Conservation (phyloP, 768 basidiomycete species). For the Naganishia friedmannii region DNA sequence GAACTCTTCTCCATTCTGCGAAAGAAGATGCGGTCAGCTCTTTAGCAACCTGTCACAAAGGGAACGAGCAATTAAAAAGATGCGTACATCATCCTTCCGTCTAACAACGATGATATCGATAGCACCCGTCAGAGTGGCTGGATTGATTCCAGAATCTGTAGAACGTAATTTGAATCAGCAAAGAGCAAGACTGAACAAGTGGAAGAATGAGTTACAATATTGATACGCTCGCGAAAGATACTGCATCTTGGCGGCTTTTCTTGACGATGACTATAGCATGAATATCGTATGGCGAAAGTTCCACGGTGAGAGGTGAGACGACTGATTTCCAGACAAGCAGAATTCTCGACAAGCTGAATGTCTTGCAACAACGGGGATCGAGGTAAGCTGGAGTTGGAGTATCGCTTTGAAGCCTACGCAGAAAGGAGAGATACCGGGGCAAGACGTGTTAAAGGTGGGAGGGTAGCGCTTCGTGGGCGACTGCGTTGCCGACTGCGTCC, state of each 20-base stretch:
- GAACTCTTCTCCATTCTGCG: slow-evolving; percentile 40
- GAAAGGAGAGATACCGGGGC: neutral
- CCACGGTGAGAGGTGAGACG: neutral
- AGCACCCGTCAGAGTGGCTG: slow-evolving; percentile 92
- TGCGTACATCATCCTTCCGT: slow-evolving; percentile 58
- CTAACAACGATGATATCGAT: slow-evolving; percentile 98
- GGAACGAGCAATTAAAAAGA: no score
- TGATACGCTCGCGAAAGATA: slow-evolving; percentile 53
- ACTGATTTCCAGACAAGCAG: neutral
- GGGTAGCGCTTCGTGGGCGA: neutral
- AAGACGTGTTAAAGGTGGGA: neutral
- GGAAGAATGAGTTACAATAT: slow-evolving; percentile 45
- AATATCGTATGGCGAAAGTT: neutral
- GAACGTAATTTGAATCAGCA: slow-evolving; percentile 3
- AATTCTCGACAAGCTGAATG: neutral
- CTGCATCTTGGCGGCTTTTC: slow-evolving; percentile 41
- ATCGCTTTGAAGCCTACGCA: neutral
- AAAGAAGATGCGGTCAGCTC: neutral
- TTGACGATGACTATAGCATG: slow-evolving; percentile 8
- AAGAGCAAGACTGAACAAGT: no score
- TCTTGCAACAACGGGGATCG: neutral
- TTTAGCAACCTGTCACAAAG: neutral
- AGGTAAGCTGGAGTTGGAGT: neutral
- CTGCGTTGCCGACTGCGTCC: neutral
- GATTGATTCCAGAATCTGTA: slow-evolving; percentile 66